A percentile compares a stretch with the other conserved stretches of the same genome.
Evolutionary conservation across 371 early-diverging fungal species (phyloP).

Genomic region (Mortierella sp.): DNA sequence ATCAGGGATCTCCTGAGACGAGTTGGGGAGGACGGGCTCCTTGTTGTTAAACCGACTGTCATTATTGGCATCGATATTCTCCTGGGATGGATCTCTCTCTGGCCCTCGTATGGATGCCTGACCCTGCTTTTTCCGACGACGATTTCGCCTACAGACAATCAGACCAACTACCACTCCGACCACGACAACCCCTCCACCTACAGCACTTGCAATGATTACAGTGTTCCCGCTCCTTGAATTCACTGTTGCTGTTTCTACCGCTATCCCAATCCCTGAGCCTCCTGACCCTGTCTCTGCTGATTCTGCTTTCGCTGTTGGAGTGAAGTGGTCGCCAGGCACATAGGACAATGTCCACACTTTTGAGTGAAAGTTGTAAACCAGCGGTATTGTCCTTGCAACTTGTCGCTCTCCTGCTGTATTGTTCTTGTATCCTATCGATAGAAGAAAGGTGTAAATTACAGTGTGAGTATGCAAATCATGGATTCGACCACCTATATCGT

Average conservation of each 20-base stretch:
- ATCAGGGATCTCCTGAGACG: neutral
- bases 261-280: neutral
- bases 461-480: no score
- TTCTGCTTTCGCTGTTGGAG: neutral
- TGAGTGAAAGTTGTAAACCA: neutral
- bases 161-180: neutral
- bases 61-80: neutral
- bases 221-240: neutral
- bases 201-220: neutral
- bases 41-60: neutral
- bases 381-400: neutral
- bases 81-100: neutral
- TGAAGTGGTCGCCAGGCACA: neutral
- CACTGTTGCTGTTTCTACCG: neutral
- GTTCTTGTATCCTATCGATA: neutral
- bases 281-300: neutral
- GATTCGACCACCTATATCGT: no score
- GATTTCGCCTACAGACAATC: neutral
- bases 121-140: neutral
- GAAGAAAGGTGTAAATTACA: no score
- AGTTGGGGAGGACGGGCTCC: neutral
- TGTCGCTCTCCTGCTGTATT: neutral
- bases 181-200: neutral
- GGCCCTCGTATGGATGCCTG: neutral
- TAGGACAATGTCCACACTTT: neutral